Evolutionary conservation across 2,329 filamentous ascomycete genomes (phyloP).

Genomic region (Helicocarpus griseus): DNA sequence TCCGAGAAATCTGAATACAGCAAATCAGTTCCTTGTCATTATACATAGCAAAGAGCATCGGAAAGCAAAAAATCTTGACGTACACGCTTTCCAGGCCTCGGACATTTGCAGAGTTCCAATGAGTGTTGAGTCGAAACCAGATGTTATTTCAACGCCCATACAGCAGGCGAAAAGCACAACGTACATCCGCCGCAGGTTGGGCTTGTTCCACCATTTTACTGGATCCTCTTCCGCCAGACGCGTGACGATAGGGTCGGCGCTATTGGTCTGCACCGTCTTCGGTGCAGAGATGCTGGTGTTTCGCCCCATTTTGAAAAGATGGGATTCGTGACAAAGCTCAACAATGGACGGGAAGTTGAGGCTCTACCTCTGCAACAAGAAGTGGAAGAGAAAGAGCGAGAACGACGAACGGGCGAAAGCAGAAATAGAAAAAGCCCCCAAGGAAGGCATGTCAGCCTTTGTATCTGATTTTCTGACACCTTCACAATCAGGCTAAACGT

Average conservation of each 20-base stretch:
- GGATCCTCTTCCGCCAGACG: constrained; percentile 1
- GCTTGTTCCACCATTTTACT: constrained; percentile 46
- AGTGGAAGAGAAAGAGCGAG: not conserved
- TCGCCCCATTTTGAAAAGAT: not conserved
- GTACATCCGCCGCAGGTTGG: constrained; percentile 48
- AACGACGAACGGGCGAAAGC: not conserved
- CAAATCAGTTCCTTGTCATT: constrained; percentile 11
- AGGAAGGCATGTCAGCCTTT: not conserved
- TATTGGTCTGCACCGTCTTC: not conserved
- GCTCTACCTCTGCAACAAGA: not conserved
- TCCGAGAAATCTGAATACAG: constrained; percentile 18
- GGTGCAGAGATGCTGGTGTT: not conserved
- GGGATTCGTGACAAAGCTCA: no score
- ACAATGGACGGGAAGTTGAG: not conserved
- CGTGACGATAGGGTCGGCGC: constrained; percentile 3
- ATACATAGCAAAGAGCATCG: no score
- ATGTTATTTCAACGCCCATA: constrained; percentile 55
- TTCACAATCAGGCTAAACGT: not conserved
- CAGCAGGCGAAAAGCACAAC: constrained; percentile 50
- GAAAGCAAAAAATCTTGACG: not conserved
- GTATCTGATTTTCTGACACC: not conserved
- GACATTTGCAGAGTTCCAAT: constrained; percentile 37
- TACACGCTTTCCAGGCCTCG: constrained; percentile 30
- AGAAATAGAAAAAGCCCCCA: not conserved
- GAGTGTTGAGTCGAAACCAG: constrained; percentile 48